Evolutionary conservation across 208 protist species (phyloP), one percentile per base, ranked within the genome.

Genomic region (Leishmania tropica): DNA sequence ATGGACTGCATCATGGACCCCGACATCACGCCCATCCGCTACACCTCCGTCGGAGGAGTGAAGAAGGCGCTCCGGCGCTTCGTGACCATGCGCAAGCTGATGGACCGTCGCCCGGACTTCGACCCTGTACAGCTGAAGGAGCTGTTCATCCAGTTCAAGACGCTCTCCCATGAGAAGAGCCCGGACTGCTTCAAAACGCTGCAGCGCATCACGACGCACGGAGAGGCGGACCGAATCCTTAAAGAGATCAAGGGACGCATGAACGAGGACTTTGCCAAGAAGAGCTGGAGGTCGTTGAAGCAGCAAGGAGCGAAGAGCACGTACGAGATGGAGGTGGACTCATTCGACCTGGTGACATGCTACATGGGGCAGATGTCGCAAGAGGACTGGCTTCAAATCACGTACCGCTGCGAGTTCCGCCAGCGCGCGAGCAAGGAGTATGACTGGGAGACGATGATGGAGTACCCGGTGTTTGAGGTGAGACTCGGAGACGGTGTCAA

Each of bases 1-100:
- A 96, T 98, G 95, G 95, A 98, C 79, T 98, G 95, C 85, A 97
- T 98, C 80, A 96, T 98, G 90, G 92, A 98, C 85, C 95, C 95
- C 28, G 90, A 95, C 83, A 95, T 98, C 67, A 88, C 86, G 5
- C 89, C 92, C 45, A 95, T 98, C 64, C 88, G 89, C 72, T 97
- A 96, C 86, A 97, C 91, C 31, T 96, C 93, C 11, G 19, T 96
- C 35, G 40, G 76, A 0, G 95, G 95, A 24, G 72, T 94, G 64
- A 93, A 91, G 62, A 95, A 95, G 78, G 90, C 87, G 10, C 92
- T 98, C 71, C 80, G 88, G 17, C 93, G 93, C 2, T 98, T 96
- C 62, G 89, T 98, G 80, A 98, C 95, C 19, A 96, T 97, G 93
- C 88, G 86, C 45, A 98, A 98, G 81, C 87, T 98, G 37, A 86